Percentiles rank a stretch among this genome's conserved stretches.
These are phyloP conservation scores for Myochromella boudieri DNA, from an alignment of 768 basidiomycete genomes.

Conservation along the genomic window DNA sequence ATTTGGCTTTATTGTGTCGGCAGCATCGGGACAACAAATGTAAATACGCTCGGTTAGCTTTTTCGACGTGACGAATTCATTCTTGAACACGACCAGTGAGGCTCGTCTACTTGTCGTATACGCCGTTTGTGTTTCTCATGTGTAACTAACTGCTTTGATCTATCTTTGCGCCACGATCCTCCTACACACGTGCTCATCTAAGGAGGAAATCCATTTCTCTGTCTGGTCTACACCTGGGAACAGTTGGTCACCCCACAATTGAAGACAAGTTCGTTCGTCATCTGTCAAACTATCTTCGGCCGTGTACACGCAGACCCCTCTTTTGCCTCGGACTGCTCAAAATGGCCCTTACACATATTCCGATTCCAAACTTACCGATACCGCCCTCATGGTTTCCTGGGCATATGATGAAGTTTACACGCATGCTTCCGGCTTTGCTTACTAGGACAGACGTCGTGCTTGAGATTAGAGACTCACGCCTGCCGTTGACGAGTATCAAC, in stretches of 20 bases:
- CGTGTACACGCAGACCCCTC: slow-evolving; percentile 5
- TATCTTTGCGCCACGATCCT: too few relatives aligned
- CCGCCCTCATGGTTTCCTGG: slow-evolving; percentile 95
- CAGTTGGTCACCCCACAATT: not conserved
- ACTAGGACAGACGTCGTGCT: slow-evolving; percentile 88
- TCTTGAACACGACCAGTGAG: too few relatives aligned
- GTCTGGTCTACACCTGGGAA: too few relatives aligned
- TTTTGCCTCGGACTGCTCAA: not conserved
- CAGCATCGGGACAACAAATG: not conserved
- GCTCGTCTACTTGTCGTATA: too few relatives aligned
- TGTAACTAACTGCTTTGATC: too few relatives aligned
- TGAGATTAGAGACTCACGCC: slow-evolving; percentile 89
- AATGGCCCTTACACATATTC: slow-evolving; percentile 37
- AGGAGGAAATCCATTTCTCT: too few relatives aligned
- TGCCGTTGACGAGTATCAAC: slow-evolving; percentile 95
- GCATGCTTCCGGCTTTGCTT: slow-evolving; percentile 73
- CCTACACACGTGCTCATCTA: too few relatives aligned
- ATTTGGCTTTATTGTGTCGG: slow-evolving; percentile 10
- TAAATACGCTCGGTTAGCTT: too few relatives aligned
- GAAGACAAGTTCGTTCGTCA: not conserved
- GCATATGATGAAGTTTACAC: slow-evolving; percentile 89
- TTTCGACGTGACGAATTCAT: too few relatives aligned
- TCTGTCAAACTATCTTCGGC: not conserved
- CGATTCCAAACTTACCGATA: slow-evolving; percentile 49
- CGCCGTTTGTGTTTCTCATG: too few relatives aligned